These are phyloP conservation scores for Allantophomopsis lycopodina DNA, from an alignment of 2,329 filamentous ascomycete species.

Conservation along the genomic window DNA sequence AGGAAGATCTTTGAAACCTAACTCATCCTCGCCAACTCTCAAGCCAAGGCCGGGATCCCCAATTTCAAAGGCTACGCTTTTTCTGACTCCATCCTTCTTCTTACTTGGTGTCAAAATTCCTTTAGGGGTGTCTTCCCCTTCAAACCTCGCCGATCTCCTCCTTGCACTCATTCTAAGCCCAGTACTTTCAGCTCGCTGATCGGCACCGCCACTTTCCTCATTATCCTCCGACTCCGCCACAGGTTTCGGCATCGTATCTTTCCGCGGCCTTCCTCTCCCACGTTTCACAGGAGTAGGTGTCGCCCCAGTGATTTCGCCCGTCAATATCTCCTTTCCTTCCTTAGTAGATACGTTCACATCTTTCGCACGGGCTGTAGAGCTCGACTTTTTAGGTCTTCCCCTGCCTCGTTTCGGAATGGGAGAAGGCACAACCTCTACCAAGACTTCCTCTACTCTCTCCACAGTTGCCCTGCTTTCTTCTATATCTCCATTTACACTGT, in stretches of 20 bases:
- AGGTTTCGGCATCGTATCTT: too few species aligned
- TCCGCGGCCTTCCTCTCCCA: too few species aligned
- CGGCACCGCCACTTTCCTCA: too few species aligned
- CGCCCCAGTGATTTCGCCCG: too few species aligned
- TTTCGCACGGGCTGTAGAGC: too few species aligned
- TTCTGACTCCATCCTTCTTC: constrained; percentile 23
- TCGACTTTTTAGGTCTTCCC: neutral
- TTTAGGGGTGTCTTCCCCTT: constrained; percentile 20
- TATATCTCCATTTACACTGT: constrained; percentile 6
- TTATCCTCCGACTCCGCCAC: too few species aligned
- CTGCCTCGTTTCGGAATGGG: neutral
- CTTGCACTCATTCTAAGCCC: too few species aligned
- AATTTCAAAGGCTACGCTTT: constrained; percentile 37
- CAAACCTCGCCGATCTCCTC: too few species aligned
- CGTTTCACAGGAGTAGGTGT: too few species aligned
- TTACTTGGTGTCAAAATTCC: constrained; percentile 40
- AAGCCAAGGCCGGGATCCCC: constrained; percentile 9
- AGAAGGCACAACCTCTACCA: neutral
- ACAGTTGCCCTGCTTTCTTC: constrained; percentile 30
- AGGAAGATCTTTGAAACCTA: constrained; percentile 33
- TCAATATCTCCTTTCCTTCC: too few species aligned
- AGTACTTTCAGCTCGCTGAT: too few species aligned
- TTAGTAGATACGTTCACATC: too few species aligned
- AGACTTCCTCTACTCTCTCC: constrained; percentile 24
- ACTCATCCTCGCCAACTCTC: constrained; percentile 21